Percentiles rank a stretch among this genome's conserved stretches.
phyloP scores from a whole-genome alignment of 768 basidiomycete genomes.

The Mycena vulgaris region DNA sequence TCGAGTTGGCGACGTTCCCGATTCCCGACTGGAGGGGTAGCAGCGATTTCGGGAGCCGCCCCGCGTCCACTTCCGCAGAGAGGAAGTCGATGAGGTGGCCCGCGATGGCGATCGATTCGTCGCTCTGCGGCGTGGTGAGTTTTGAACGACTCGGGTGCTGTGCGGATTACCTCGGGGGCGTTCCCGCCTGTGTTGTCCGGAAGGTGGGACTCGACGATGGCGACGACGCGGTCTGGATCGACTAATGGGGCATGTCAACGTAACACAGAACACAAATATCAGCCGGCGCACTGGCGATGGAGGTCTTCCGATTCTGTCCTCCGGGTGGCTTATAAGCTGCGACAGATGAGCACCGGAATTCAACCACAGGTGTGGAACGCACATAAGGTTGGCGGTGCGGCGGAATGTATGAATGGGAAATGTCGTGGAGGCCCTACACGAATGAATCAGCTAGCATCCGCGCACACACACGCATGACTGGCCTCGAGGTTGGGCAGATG shows the following conservation, averaged over 20 bases:
- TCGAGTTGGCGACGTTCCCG: slow-evolving; percentile 65
- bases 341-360: slow-evolving; percentile 4
- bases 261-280: too few species aligned
- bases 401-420: slow-evolving; percentile 61
- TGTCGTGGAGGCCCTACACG: slow-evolving; percentile 59
- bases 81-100: slow-evolving; percentile 62
- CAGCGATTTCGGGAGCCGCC: slow-evolving; percentile 57
- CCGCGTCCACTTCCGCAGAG: slow-evolving; percentile 56
- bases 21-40: slow-evolving; percentile 65
- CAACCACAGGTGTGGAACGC: not conserved
- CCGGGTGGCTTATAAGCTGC: slow-evolving; percentile 59
- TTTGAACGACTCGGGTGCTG: too few species aligned
- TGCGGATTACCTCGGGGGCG: slow-evolving; percentile 54
- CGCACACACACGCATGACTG: not conserved
- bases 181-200: slow-evolving; percentile 65
- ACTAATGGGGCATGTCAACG: slow-evolving; percentile 39
- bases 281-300: slow-evolving; percentile 52
- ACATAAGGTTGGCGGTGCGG: slow-evolving; percentile 57
- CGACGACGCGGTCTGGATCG: slow-evolving; percentile 65
- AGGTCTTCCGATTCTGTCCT: slow-evolving; percentile 62
- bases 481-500: slow-evolving; percentile 59
- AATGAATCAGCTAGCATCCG: not conserved
- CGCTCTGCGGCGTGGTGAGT: slow-evolving; percentile 47
- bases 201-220: slow-evolving; percentile 56
- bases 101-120: slow-evolving; percentile 60